These are phyloP conservation scores for Jaenimonas drosophilae DNA, from an alignment of 208 protist genomes.

Conservation along the genomic window DNA sequence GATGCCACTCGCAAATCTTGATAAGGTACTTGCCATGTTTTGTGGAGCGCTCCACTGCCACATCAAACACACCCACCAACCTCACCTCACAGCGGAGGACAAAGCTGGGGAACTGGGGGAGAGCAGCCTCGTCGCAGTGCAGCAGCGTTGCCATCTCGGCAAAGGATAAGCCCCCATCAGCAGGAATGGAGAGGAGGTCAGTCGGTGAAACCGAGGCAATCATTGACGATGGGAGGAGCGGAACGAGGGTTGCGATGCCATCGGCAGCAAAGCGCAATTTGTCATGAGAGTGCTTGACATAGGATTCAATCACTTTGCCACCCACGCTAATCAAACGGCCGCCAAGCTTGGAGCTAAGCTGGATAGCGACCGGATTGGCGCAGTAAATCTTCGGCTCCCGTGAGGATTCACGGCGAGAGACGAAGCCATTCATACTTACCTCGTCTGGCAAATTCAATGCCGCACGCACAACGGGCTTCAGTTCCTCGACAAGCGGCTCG, in stretches of 20 bases:
- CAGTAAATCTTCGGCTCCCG: conserved; percentile 79
- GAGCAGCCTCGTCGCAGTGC: not conserved
- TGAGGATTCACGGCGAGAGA: conserved; percentile 43
- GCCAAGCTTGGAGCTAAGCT: conserved; percentile 38
- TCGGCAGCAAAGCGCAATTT: conserved; percentile 66
- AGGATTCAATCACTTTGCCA: conserved; percentile 77
- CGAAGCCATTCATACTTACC: conserved; percentile 47
- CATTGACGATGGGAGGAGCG: conserved; percentile 23
- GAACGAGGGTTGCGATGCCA: conserved; percentile 38
- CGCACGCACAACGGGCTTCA: conserved; percentile 27
- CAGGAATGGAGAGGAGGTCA: not conserved
- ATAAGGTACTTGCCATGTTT: too few relatives aligned
- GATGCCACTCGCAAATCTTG: conserved; percentile 1
- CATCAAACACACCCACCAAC: not conserved
- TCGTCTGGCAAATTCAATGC: conserved; percentile 37
- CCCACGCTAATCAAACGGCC: conserved; percentile 65
- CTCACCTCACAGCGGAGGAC: not conserved
- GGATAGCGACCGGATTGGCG: conserved; percentile 33
- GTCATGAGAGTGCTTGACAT: conserved; percentile 69
- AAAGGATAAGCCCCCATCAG: not conserved
- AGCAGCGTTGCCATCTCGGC: not conserved
- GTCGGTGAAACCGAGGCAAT: not conserved
- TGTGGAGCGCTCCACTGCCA: too few relatives aligned
- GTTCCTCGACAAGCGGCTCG: conserved; percentile 19
- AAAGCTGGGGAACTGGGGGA: conserved; percentile 2